A percentile compares a stretch with the other conserved stretches of the same genome.
Evolutionary conservation across 495 filamentous ascomycete genomes (phyloP).

Genomic region (Cladorrhinum samala): DNA sequence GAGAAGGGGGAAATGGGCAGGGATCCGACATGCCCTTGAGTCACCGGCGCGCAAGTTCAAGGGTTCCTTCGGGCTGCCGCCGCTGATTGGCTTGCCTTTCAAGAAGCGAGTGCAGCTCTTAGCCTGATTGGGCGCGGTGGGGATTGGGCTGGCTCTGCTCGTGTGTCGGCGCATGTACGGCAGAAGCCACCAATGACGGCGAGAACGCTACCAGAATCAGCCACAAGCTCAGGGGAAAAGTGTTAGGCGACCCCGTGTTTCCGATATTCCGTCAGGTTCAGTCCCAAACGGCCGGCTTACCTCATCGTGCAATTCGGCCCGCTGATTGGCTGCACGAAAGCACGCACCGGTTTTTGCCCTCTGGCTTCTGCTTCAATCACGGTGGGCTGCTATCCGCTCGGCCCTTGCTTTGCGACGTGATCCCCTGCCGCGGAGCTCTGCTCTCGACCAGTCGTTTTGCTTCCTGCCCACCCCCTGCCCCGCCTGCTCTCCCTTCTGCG

Average conservation of each 20-base stretch:
- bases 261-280: neutral
- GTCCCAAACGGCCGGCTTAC: conserved; percentile 11
- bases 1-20: conserved; percentile 10
- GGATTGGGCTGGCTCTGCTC: conserved; percentile 17
- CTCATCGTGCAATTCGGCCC: conserved; percentile 13
- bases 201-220: neutral
- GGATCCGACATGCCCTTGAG: conserved; percentile 18
- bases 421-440: conserved; percentile 22
- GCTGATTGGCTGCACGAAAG: conserved; percentile 19
- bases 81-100: conserved; percentile 18
- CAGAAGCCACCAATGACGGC: neutral
- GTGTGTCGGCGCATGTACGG: conserved; percentile 1
- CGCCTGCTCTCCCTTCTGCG: conserved; percentile 16
- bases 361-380: conserved; percentile 26
- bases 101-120: conserved; percentile 17
- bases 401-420: conserved; percentile 19
- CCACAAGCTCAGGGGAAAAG: neutral
- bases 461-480: conserved; percentile 13
- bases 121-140: conserved; percentile 20
- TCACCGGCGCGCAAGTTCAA: conserved; percentile 5
- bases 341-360: conserved; percentile 12
- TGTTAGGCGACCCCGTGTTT: conserved; percentile 4
- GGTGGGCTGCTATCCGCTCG: conserved; percentile 29
- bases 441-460: conserved; percentile 24
- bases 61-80: conserved; percentile 4